Evolutionary conservation across 768 basidiomycete genomes (phyloP).

Genomic region (Clitopilus hobsonii): DNA sequence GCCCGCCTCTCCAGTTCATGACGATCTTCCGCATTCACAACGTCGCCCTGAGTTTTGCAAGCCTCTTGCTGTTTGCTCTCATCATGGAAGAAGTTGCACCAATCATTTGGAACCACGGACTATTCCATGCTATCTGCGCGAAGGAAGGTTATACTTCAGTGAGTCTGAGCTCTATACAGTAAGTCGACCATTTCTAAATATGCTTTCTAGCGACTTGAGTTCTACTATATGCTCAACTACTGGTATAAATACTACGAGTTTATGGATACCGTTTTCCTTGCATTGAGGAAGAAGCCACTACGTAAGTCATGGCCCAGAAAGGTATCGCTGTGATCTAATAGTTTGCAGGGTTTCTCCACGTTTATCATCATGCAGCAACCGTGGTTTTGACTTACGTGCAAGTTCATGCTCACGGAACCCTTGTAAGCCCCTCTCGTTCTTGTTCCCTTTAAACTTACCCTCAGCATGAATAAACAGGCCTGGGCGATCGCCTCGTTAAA

Average conservation of each 20-base stretch:
- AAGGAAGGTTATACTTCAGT: constrained; percentile 83
- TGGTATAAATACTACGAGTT: constrained; percentile 98
- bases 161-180: constrained; percentile 6
- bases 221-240: constrained; percentile 99
- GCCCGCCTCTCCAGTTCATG: constrained; percentile 69
- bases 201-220: constrained; percentile 68
- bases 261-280: constrained; percentile 94
- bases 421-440: too few relatives aligned
- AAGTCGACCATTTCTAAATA: background rate
- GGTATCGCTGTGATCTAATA: background rate
- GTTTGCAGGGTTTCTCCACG: constrained; percentile 87
- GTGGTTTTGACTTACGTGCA: constrained; percentile 93
- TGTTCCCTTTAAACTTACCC: too few relatives aligned
- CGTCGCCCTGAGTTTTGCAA: constrained; percentile 78
- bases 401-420: constrained; percentile 89
- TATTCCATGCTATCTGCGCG: constrained; percentile 77
- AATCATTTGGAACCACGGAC: constrained; percentile 63
- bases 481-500: constrained; percentile 95
- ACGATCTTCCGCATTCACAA: constrained; percentile 89
- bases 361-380: constrained; percentile 98
- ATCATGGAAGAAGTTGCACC: constrained; percentile 92
- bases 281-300: constrained; percentile 96
- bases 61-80: constrained; percentile 71
- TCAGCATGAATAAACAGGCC: constrained; percentile 72
- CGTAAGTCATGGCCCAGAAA: too few relatives aligned